Conservation (phyloP, 257 asterid species). For the Solanum habrochaites region DNA sequence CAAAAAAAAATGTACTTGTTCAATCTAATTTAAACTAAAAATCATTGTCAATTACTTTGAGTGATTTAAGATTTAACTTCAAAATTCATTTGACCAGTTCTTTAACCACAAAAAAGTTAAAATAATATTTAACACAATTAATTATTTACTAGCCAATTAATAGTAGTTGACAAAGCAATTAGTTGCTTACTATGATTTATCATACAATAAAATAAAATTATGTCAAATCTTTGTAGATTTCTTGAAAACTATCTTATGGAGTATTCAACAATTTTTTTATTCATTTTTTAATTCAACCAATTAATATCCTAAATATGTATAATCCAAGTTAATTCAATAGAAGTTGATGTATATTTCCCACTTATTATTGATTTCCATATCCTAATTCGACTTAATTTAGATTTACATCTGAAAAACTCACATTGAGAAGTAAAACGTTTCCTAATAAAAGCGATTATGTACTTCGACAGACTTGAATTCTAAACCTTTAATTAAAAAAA, state of each 20-base stretch:
- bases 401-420: no score
- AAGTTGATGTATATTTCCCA: neutral
- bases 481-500: no score
- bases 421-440: no score
- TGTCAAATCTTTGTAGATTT: neutral
- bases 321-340: neutral
- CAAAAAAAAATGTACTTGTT: no score
- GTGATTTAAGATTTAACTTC: neutral
- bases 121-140: neutral
- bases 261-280: neutral
- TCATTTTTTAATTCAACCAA: neutral
- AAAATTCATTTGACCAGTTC: neutral
- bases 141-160: no score
- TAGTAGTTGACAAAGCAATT: neutral
- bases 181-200: neutral
- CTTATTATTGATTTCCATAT: no score
- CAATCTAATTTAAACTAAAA: no score
- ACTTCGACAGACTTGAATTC: no score
- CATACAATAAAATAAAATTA: neutral
- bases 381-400: no score
- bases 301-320: no score
- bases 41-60: neutral
- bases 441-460: no score
- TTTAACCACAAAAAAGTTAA: neutral
- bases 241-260: neutral